Conservation (phyloP, 73 alveolate genomes). For the Blepharisma japonicum region DNA sequence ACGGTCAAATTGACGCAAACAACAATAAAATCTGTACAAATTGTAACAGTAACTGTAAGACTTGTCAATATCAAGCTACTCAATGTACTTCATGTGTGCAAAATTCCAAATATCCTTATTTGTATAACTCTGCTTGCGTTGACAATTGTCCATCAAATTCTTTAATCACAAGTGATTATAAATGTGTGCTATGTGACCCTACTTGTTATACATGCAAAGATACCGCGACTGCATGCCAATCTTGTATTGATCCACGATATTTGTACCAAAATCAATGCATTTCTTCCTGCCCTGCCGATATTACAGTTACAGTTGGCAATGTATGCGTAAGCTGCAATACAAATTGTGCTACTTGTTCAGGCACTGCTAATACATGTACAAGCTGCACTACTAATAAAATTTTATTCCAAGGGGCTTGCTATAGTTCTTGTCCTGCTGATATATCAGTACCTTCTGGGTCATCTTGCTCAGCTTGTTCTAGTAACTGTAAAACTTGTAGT, state of each 20-base stretch:
- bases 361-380: not conserved
- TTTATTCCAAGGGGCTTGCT: not conserved
- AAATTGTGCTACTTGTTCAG: constrained; percentile 7
- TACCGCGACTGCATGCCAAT: not conserved
- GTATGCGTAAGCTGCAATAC: not conserved
- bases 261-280: not conserved
- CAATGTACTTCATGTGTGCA: not conserved
- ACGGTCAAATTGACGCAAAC: not conserved
- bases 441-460: not conserved
- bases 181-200: not conserved
- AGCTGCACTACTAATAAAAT: not conserved
- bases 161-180: not conserved
- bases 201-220: not conserved
- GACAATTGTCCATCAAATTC: not conserved
- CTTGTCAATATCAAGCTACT: not conserved
- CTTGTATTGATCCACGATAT: not conserved
- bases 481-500: constrained; percentile 2
- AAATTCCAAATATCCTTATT: not conserved
- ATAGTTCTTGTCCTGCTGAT: not conserved
- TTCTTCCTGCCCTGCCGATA: not conserved
- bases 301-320: not conserved
- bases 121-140: not conserved
- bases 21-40: too few relatives aligned
- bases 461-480: not conserved
- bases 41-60: constrained; percentile 1